Conservation (phyloP, 2,329 filamentous ascomycete species). For the Cladosporium sp. region DNA sequence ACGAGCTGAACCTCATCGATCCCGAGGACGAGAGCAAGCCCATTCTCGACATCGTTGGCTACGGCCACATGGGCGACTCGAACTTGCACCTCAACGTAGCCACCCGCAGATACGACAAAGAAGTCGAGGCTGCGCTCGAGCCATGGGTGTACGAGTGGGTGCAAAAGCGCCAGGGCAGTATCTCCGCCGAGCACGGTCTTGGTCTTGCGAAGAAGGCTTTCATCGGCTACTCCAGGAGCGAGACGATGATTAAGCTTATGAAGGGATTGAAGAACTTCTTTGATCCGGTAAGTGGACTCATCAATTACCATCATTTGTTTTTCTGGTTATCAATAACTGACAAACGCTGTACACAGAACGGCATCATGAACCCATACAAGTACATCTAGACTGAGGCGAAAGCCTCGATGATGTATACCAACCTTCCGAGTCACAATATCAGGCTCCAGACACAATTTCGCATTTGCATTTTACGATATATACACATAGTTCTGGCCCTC, state of each 20-base stretch:
- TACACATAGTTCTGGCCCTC: too few species aligned
- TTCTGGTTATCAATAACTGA: conserved; percentile 21
- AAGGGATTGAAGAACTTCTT: conserved; percentile 91
- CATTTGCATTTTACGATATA: too few species aligned
- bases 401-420: neutral
- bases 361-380: conserved; percentile 99
- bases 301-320: too few species aligned
- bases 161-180: conserved; percentile 77
- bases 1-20: conserved; percentile 66
- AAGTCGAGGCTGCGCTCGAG: conserved; percentile 81
- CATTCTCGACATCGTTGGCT: conserved; percentile 87
- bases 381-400: conserved; percentile 57
- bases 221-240: conserved; percentile 86
- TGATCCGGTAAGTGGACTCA: conserved; percentile 69
- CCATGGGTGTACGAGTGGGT: conserved; percentile 99
- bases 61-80: conserved; percentile 96
- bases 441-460: too few species aligned
- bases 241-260: conserved; percentile 86
- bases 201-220: conserved; percentile 94
- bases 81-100: conserved; percentile 93
- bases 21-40: conserved; percentile 71
- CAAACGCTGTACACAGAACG: conserved; percentile 58
- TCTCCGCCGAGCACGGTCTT: conserved; percentile 93
- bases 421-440: neutral
- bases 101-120: conserved; percentile 76